Conservation (phyloP, 352 stramenopile species). For the Globisporangium paroecandrum region DNA sequence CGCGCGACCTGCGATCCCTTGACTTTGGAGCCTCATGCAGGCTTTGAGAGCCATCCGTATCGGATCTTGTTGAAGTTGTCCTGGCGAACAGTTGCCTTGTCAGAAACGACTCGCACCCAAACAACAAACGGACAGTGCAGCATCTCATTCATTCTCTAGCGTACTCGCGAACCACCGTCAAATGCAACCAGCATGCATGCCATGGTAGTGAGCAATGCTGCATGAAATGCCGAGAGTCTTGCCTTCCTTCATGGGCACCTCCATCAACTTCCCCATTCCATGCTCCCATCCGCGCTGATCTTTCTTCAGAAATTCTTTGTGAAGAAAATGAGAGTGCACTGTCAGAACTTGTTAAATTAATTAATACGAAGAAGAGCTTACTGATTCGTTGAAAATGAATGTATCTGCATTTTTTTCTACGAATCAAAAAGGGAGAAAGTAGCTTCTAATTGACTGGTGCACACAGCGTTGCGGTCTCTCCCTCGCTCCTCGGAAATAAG, state of each 20-base stretch:
- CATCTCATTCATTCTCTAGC: no score
- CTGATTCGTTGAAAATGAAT: conserved; percentile 10
- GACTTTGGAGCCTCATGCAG: not conserved
- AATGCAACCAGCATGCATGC: no score
- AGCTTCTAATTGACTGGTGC: conserved; percentile 30
- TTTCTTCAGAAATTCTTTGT: conserved; percentile 9
- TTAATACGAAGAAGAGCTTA: not conserved
- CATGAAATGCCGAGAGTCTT: not conserved
- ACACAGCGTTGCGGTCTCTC: conserved; percentile 9
- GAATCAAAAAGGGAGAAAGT: conserved; percentile 1
- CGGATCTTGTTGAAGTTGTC: conserved; percentile 5
- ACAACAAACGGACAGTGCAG: not conserved
- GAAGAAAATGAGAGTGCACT: not conserved
- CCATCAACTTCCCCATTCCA: not conserved
- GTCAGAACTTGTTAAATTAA: not conserved
- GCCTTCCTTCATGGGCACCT: not conserved
- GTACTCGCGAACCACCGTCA: not conserved
- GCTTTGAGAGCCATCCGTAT: not conserved
- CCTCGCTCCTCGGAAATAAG: conserved; percentile 6
- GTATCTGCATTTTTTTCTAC: not conserved
- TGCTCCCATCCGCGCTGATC: not conserved
- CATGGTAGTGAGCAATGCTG: not conserved
- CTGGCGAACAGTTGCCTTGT: not conserved
- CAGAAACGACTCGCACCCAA: not conserved
- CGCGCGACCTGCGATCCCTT: not conserved